A percentile compares a stretch with the other conserved stretches of the same genome.
These are phyloP conservation scores for Hydrangea macrophylla DNA, from an alignment of 148 eudicot species.

Conservation along the genomic window DNA sequence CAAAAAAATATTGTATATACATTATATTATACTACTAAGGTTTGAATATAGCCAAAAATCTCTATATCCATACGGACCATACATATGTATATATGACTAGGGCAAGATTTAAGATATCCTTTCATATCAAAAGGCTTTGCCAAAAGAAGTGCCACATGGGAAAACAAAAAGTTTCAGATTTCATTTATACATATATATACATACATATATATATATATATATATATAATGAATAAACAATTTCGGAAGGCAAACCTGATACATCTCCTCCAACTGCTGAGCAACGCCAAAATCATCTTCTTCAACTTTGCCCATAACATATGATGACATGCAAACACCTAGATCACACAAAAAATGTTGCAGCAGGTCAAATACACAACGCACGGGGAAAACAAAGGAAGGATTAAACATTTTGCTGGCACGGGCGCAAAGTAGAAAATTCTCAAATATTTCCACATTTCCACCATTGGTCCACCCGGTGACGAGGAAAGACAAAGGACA, in stretches of 20 bases:
- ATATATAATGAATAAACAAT: no score
- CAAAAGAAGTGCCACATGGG: no score
- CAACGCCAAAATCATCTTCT: constrained; percentile 28
- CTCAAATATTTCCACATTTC: background rate
- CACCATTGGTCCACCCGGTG: background rate
- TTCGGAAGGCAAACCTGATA: constrained; percentile 61
- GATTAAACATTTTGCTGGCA: background rate
- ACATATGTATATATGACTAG: no score
- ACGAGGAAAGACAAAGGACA: background rate
- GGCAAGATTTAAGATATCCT: no score
- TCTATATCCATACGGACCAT: no score
- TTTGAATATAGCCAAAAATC: no score
- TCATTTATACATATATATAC: no score
- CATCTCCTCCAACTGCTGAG: constrained; percentile 66
- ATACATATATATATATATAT: no score
- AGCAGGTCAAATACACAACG: background rate
- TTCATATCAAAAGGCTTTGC: no score
- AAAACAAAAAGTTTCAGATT: background rate
- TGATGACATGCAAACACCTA: constrained; percentile 78
- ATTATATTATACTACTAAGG: no score
- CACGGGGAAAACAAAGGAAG: background rate
- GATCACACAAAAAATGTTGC: constrained; percentile 11
- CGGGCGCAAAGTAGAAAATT: background rate
- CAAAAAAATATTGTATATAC: no score
- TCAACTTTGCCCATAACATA: constrained; percentile 35